Conservation (phyloP, 1,284 basidiomycete genomes). For the Apiotrichum gamsii region DNA sequence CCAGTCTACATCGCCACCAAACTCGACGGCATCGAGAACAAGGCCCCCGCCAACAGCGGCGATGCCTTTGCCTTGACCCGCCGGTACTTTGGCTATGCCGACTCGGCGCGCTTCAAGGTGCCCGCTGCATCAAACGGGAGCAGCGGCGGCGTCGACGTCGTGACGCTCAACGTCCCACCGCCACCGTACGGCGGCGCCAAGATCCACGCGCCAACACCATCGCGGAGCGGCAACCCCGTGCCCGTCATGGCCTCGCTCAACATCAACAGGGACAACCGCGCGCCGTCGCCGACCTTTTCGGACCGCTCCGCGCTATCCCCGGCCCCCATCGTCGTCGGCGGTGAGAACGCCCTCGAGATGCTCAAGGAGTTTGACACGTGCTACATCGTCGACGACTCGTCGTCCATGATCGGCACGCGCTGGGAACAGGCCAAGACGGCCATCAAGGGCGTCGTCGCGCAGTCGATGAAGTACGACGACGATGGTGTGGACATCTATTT, state of each 20-base stretch:
- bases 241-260: too few relatives aligned
- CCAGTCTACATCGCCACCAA: not conserved
- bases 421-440: constrained; percentile 36
- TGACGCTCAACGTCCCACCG: not conserved
- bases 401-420: constrained; percentile 36
- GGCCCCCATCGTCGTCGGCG: constrained; percentile 3
- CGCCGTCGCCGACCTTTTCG: not conserved
- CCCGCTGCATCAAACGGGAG: not conserved
- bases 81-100: not conserved
- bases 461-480: constrained; percentile 36
- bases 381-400: constrained; percentile 38
- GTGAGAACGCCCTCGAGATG: constrained; percentile 33
- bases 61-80: not conserved
- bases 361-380: constrained; percentile 40
- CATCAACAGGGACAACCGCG: not conserved
- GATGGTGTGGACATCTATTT: constrained; percentile 44
- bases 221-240: not conserved
- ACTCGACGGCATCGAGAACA: constrained; percentile 1
- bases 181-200: not conserved
- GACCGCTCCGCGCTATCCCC: not conserved
- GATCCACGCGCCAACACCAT: not conserved
- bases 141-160: not conserved
- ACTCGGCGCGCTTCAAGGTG: not conserved
- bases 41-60: not conserved
- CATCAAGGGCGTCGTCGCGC: constrained; percentile 36